Conservation (phyloP, 192 early-diverging fungal species). For the Chytriomyces confervae region DNA sequence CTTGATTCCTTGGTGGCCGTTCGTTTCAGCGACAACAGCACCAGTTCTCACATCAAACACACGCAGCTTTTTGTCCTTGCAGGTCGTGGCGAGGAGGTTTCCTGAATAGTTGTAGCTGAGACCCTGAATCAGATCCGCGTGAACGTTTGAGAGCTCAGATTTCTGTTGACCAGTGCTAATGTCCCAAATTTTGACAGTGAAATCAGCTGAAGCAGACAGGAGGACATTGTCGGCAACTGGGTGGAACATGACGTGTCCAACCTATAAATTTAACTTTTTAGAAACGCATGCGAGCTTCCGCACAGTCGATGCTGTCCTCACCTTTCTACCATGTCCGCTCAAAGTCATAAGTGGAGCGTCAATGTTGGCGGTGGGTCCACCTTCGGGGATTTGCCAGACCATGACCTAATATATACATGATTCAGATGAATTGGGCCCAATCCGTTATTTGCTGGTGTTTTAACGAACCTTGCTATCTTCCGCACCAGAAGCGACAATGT, state of each 20-base stretch:
- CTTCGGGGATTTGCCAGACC: constrained; percentile 93
- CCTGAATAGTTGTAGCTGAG: constrained; percentile 91
- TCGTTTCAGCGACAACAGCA: constrained; percentile 78
- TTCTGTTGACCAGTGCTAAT: constrained; percentile 79
- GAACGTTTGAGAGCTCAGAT: constrained; percentile 76
- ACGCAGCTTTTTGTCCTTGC: constrained; percentile 95
- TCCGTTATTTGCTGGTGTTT: constrained; percentile 1
- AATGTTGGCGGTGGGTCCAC: constrained; percentile 72
- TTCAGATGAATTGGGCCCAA: not conserved
- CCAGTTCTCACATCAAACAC: constrained; percentile 91
- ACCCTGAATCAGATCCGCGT: constrained; percentile 90
- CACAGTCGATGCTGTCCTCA: not conserved
- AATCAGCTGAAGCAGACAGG: constrained; percentile 85
- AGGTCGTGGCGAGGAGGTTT: constrained; percentile 82
- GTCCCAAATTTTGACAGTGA: constrained; percentile 91
- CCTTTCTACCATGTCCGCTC: constrained; percentile 79
- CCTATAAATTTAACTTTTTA: constrained; percentile 57
- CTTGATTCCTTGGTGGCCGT: constrained; percentile 95
- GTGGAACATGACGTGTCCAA: constrained; percentile 98
- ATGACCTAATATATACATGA: constrained; percentile 68
- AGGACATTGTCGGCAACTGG: constrained; percentile 94
- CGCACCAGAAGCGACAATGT: constrained; percentile 80
- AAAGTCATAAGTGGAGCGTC: constrained; percentile 81
- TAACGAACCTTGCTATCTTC: constrained; percentile 56
- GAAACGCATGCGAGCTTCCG: not conserved